Percentiles rank a stretch among this genome's conserved stretches.
Conservation (phyloP, 1,139 yeast species). For the Trichomonascaceae sp. region DNA sequence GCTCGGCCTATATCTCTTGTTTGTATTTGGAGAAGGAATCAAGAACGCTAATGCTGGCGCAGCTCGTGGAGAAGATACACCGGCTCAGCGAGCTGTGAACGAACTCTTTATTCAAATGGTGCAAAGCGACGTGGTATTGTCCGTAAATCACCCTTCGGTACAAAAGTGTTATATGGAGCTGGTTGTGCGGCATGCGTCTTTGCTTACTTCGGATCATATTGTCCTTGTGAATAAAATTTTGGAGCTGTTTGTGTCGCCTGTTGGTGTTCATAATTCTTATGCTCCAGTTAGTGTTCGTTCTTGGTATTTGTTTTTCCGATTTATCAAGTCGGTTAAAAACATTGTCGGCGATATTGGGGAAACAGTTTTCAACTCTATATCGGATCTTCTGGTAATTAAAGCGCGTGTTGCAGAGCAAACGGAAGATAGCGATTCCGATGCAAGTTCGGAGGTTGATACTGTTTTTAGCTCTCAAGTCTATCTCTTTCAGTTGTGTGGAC, state of each 20-base stretch:
- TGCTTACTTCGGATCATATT: conserved; percentile 43
- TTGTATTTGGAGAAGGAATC: conserved; percentile 71
- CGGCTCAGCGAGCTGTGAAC: conserved; percentile 24
- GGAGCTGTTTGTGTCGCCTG: conserved; percentile 69
- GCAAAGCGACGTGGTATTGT: conserved; percentile 44
- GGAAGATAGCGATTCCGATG: conserved; percentile 31
- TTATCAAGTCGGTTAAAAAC: conserved; percentile 72
- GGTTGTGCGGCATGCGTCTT: conserved; percentile 69
- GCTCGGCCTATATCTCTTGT: conserved; percentile 76
- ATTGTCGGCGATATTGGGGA: conserved; percentile 43
- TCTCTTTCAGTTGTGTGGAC: conserved; percentile 57
- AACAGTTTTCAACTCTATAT: conserved; percentile 46
- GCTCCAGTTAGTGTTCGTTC: conserved; percentile 66
- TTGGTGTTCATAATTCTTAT: conserved; percentile 70
- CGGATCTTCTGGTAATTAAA: conserved; percentile 50
- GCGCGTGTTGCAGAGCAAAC: conserved; percentile 46
- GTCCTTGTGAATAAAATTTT: conserved; percentile 59
- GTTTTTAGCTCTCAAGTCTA: conserved; percentile 74
- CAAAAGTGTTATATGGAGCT: conserved; percentile 81
- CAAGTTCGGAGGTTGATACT: conserved; percentile 51
- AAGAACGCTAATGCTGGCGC: conserved; percentile 65
- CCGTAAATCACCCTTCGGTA: conserved; percentile 60
- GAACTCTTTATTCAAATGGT: conserved; percentile 62
- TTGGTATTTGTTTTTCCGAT: conserved; percentile 86
- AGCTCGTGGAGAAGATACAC: conserved; percentile 41